phyloP scores from a whole-genome alignment of 2,329 filamentous ascomycete genomes.

The Clarireedia sp. region DNA sequence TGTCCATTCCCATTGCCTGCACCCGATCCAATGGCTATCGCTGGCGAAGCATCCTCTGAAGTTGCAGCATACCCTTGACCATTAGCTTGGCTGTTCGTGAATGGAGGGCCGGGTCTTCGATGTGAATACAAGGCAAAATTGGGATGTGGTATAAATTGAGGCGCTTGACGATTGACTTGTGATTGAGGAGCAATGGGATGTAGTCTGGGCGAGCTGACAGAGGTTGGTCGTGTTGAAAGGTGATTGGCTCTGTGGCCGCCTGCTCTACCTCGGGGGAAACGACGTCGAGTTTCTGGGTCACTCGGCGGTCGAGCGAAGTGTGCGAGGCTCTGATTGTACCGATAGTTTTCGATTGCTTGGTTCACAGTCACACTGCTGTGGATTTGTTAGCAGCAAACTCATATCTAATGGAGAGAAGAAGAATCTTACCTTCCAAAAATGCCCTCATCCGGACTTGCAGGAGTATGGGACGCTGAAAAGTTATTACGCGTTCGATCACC shows the following conservation, averaged over 20 bases:
- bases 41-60: slow-evolving; percentile 1
- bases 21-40: background rate
- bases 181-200: slow-evolving; percentile 7
- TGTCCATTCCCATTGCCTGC: background rate
- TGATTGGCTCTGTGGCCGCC: slow-evolving; percentile 15
- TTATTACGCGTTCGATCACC: background rate
- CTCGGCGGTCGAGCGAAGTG: slow-evolving; percentile 8
- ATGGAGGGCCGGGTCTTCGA: slow-evolving; percentile 10
- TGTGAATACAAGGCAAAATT: background rate
- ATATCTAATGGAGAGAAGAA: too few species aligned
- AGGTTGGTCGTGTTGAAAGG: slow-evolving; percentile 16
- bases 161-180: slow-evolving; percentile 4
- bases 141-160: slow-evolving; percentile 1
- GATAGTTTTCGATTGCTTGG: background rate
- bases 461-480: background rate
- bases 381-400: background rate
- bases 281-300: slow-evolving; percentile 22
- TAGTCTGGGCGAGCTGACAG: slow-evolving; percentile 20
- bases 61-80: background rate
- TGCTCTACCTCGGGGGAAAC: slow-evolving; percentile 18
- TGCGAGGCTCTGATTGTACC: background rate
- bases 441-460: background rate
- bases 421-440: background rate
- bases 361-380: background rate
- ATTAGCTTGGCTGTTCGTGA: slow-evolving; percentile 2